These are phyloP conservation scores for Nicotiana obtusifolia DNA, from an alignment of 257 asterid species.

Conservation along the genomic window DNA sequence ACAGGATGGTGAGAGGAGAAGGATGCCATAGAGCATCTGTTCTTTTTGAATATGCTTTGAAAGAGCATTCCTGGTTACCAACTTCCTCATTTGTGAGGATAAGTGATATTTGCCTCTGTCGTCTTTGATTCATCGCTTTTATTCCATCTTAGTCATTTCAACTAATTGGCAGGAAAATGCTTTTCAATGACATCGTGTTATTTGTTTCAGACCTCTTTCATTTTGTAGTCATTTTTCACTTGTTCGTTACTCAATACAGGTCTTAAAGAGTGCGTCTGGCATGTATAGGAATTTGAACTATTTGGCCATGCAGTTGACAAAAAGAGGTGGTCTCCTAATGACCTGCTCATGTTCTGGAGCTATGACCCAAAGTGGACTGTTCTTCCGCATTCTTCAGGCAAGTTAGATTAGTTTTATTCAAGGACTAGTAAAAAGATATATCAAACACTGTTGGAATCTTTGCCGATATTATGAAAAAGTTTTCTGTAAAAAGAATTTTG, in stretches of 20 bases:
- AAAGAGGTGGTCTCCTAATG: constrained; percentile 82
- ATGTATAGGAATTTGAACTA: constrained; percentile 91
- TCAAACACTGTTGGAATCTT: neutral
- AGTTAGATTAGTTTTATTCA: constrained; percentile 16
- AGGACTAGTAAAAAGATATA: neutral
- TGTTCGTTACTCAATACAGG: constrained; percentile 36
- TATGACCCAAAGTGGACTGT: constrained; percentile 91
- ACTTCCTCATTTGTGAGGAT: constrained; percentile 6
- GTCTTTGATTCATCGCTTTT: neutral
- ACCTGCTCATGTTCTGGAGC: constrained; percentile 99
- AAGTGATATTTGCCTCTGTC: neutral
- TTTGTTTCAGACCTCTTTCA: neutral
- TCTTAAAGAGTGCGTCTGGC: constrained; percentile 81
- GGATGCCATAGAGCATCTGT: neutral
- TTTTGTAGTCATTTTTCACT: neutral
- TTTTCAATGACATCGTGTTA: neutral
- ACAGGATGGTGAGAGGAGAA: neutral
- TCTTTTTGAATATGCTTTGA: neutral
- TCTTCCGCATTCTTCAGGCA: constrained; percentile 74
- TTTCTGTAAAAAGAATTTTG: neutral
- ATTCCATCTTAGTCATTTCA: neutral
- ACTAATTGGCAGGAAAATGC: neutral
- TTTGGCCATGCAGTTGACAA: constrained; percentile 83
- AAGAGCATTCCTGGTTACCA: neutral
- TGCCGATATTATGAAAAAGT: neutral